Conservation (phyloP, 1,284 basidiomycete genomes). For the Ceratobasidium sp. region DNA sequence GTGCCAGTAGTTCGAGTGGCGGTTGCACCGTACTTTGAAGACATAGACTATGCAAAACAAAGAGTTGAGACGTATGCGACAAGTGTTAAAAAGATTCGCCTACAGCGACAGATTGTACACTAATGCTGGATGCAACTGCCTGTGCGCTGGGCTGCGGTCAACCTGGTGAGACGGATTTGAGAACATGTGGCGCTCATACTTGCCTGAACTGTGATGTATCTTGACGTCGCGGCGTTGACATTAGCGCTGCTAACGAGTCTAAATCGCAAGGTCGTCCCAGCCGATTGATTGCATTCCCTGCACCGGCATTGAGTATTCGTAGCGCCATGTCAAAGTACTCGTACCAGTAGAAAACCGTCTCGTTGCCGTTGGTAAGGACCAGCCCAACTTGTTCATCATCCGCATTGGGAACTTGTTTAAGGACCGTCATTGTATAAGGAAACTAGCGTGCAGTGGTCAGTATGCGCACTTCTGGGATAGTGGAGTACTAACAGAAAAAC, state of each 20-base stretch:
- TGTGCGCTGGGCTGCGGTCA: slow-evolving; percentile 1
- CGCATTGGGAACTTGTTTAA: slow-evolving; percentile 7
- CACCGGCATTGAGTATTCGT: background rate
- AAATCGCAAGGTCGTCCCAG: slow-evolving; percentile 11
- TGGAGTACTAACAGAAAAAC: slow-evolving; percentile 1
- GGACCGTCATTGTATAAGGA: slow-evolving; percentile 25
- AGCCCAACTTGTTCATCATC: slow-evolving; percentile 5
- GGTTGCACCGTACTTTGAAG: background rate
- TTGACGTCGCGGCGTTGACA: slow-evolving; percentile 10
- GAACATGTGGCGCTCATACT: background rate
- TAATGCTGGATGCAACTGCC: slow-evolving; percentile 24
- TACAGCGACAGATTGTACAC: slow-evolving; percentile 14
- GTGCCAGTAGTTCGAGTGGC: background rate
- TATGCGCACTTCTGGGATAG: background rate
- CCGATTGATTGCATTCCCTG: slow-evolving; percentile 24
- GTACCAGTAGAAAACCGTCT: slow-evolving; percentile 13
- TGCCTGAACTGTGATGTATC: slow-evolving; percentile 6
- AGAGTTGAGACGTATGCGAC: background rate
- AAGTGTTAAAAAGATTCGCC: background rate
- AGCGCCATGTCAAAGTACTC: background rate
- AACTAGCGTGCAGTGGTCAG: background rate
- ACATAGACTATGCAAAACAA: slow-evolving; percentile 14
- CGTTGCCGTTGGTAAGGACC: slow-evolving; percentile 7
- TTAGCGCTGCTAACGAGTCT: slow-evolving; percentile 2
- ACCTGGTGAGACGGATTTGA: background rate